Evolutionary conservation across 2,329 filamentous ascomycete genomes (phyloP), one percentile per base, ranked within the genome.

Genomic region (Xylaria sp.): DNA sequence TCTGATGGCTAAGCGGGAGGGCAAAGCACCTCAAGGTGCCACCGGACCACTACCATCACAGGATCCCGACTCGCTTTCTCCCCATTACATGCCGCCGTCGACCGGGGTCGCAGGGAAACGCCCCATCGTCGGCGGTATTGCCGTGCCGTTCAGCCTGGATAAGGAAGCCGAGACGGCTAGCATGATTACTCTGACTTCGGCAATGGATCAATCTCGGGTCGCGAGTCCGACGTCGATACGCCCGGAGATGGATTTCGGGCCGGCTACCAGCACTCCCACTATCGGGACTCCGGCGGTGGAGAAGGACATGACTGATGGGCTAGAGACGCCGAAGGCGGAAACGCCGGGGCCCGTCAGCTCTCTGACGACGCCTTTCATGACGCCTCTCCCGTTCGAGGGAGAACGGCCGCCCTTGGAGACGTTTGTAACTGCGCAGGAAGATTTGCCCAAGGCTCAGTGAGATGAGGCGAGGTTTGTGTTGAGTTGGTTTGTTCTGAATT

Each of bases 111-210:
- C 84, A 0, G 87, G 87, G 5, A 91, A 90, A 74, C 83, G 91
- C 2, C 90, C 91, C 0, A 89, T 89, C 53, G 83, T 91, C 6
- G 88, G 87, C 23, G 90, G 91, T 0, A 87, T 93, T 30, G 91
- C 92, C 0, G 86, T 93, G 72, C 92, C 92, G 0, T 94, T 94
- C 75, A 91, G 87, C 65, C 78, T 94, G 15, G 85, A 86, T 60
- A 86, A 86, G 71, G 85, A 91, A 23, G 86, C 86, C 1, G 86
- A 88, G 4, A 91, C 88, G 20, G 90, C 90, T 0, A 93, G 90
- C 79, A 93, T 91, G 85, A 80, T 90, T 60, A 93, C 91, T 0
- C 79, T 93, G 23, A 81, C 83, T 41, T 87, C 86, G 18, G 74
- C 77, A 5, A 69, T 74, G 23, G 78, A 80, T 4, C 77, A 75